A percentile compares a stretch with the other conserved stretches of the same genome.
Conservation (phyloP, 768 basidiomycete genomes). For the Brasilioporus rufonigricans region DNA sequence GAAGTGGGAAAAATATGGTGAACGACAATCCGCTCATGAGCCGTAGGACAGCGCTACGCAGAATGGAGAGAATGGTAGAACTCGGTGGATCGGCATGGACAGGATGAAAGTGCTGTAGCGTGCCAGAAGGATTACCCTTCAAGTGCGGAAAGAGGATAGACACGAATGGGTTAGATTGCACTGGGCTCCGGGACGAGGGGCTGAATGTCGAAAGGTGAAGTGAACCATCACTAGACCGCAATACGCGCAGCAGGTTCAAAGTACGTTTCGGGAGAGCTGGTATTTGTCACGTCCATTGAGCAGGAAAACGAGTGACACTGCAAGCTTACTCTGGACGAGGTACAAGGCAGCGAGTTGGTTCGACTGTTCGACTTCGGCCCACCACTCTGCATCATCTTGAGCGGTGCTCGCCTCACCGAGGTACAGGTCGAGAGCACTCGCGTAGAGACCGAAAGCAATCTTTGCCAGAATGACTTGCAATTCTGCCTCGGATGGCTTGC, state of each 20-base stretch:
- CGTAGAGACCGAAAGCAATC: constrained; percentile 57
- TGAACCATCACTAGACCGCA: constrained; percentile 45
- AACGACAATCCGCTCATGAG: constrained; percentile 13
- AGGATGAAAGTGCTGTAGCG: constrained; percentile 14
- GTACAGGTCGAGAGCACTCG: constrained; percentile 60
- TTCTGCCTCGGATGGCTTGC: constrained; percentile 1
- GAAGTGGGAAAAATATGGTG: constrained; percentile 48
- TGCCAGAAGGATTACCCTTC: constrained; percentile 29
- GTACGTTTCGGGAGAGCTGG: constrained; percentile 29
- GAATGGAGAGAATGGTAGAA: constrained; percentile 6
- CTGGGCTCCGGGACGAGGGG: constrained; percentile 39
- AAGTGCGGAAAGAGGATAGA: constrained; percentile 69
- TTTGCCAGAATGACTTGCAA: constrained; percentile 44
- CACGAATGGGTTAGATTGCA: constrained; percentile 51
- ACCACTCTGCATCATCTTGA: constrained; percentile 83
- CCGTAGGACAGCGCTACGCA: constrained; percentile 7
- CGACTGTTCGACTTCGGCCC: constrained; percentile 71
- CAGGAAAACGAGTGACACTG: neutral
- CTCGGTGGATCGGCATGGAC: constrained; percentile 1
- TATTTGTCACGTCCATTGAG: constrained; percentile 2
- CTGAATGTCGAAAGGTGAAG: constrained; percentile 45
- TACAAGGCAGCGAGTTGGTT: constrained; percentile 54
- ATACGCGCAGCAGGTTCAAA: constrained; percentile 35
- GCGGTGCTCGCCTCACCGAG: constrained; percentile 65
- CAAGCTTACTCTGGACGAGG: constrained; percentile 71